Base-by-base conservation (phyloP, 2,329 filamentous ascomycete genomes). In the Raffaelea deltoideospora region DNA sequence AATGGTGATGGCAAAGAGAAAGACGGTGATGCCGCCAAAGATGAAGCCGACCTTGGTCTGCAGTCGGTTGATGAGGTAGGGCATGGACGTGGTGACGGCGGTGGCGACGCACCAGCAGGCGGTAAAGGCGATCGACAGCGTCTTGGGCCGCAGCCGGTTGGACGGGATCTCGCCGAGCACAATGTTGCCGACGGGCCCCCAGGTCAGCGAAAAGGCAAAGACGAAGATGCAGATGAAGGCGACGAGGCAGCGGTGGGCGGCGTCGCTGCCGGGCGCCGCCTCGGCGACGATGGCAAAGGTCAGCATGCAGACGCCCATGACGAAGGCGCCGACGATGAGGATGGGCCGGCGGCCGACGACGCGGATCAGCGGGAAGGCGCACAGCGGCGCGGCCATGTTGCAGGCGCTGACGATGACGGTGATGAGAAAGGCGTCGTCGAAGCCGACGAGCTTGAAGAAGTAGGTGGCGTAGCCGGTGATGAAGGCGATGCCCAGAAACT, bases 371-470 rank as follows among this genome's bases (percentile, higher is more conserved):
- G 43, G 29, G 5, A 47, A 45, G 26, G 42, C 35, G 13, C 19
- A 10, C 13, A 42, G 28, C 1, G 41, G 33, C 11, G 44, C 41
- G 9, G 38, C 35, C n/a, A 47, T 33, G 17, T 41, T 37, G 31
- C 45, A 44, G 24, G 40, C 37, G 10, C 41, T 39, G 33, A 45
- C 24, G 23, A 47, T 46, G 10, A 43, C 47, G 7, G 41, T 43
- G 31, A 50, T 47, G 10, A 42, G 35, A 15, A 50, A 50, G 1
- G 47, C 39, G 31, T 50, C 39, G 11, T 23, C 37, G 19, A 49
- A 46, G 6, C 48, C 48, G 21, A 36, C 39, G 31, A 48, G 43
- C 33, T 47, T 39, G 39, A 50, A 50, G 32, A 50, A 50, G 11
- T 45, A 37, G 10, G 36, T 45, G n/a, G 44, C 42, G 20, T 48